A percentile compares a stretch with the other conserved stretches of the same genome.
These are phyloP conservation scores for Salix arbutifolia DNA, from an alignment of 345 rosid species.

Conservation along the genomic window DNA sequence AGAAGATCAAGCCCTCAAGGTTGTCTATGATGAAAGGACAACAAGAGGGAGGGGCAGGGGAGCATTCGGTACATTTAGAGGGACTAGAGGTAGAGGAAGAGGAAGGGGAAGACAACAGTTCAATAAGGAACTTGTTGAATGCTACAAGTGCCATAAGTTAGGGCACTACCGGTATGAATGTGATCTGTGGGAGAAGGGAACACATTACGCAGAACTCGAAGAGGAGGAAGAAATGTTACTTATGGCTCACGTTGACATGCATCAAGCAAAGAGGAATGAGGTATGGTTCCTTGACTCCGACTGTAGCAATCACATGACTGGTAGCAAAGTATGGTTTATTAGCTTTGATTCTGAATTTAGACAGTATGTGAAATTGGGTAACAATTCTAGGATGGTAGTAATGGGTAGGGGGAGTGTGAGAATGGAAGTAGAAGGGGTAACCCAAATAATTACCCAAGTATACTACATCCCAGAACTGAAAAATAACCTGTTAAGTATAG, in stretches of 20 bases:
- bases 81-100: not conserved
- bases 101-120: not conserved
- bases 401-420: no score
- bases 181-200: not conserved
- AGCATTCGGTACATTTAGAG: not conserved
- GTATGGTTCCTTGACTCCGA: not conserved
- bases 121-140: not conserved
- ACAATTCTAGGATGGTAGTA: no score
- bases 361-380: not conserved
- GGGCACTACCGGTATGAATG: not conserved
- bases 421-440: no score
- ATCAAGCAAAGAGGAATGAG: not conserved
- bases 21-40: not conserved
- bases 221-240: not conserved
- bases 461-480: not conserved
- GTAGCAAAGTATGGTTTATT: not conserved
- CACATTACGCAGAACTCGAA: not conserved
- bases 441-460: no score
- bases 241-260: not conserved
- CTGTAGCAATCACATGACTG: not conserved
- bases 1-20: not conserved
- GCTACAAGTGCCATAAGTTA: not conserved
- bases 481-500: not conserved
- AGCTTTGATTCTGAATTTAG: not conserved
- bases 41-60: not conserved